phyloP scores from a whole-genome alignment of 2,329 filamentous ascomycete genomes.

The Plectosphaerella cucumerina region DNA sequence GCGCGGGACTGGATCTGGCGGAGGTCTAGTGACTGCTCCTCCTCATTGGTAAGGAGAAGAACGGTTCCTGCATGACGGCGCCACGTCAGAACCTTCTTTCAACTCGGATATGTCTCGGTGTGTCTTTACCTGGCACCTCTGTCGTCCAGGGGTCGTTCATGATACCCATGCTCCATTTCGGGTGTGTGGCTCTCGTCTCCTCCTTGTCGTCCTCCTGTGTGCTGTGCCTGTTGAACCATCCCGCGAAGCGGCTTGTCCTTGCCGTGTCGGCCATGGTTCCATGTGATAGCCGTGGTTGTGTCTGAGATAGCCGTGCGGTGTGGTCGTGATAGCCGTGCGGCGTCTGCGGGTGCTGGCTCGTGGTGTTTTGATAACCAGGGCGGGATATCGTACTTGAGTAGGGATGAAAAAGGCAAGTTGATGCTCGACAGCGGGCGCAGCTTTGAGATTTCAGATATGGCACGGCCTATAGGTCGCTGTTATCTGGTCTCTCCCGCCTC shows the following conservation, averaged over 20 bases:
- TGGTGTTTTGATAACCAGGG: not conserved
- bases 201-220: not conserved
- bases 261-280: not conserved
- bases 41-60: conserved; percentile 48
- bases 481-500: not conserved
- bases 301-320: no score
- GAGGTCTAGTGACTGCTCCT: conserved; percentile 56
- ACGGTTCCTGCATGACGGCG: conserved; percentile 45
- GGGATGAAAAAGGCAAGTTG: not conserved
- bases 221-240: conserved; percentile 6
- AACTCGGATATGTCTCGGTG: not conserved
- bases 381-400: not conserved
- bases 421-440: not conserved
- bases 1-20: conserved; percentile 52
- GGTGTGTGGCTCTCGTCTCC: conserved; percentile 12
- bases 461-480: not conserved
- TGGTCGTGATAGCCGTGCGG: not conserved
- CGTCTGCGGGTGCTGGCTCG: not conserved
- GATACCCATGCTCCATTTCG: conserved; percentile 69
- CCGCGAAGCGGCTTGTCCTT: conserved; percentile 10
- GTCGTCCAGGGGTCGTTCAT: conserved; percentile 76
- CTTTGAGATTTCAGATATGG: not conserved
- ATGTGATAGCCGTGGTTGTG: not conserved
- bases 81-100: not conserved
- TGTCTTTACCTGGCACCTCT: conserved; percentile 72